Base-by-base conservation (phyloP, 257 asterid species). In the Fraxinus excelsior region DNA sequence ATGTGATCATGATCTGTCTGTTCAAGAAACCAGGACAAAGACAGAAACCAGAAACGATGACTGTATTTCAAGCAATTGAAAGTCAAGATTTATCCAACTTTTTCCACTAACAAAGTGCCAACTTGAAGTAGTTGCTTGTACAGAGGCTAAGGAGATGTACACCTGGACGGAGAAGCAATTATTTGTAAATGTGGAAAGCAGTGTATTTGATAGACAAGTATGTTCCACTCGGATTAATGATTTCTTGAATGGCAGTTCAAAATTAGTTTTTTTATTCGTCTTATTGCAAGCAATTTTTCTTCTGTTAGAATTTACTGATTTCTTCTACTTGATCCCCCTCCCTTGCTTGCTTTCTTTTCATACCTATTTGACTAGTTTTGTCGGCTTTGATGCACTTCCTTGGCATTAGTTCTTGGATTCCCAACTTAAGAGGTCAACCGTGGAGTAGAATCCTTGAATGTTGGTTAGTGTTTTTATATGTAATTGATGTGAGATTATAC, bases 121-220 rank as follows among this genome's bases (percentile, higher is more conserved):
- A 42, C 4, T 42, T 42, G 16, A 42, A 42, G 4, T 42, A 42
- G 49, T 10, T 42, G 4, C 49, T 82, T 73, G 76, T 80, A 75
- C 34, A 42, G 77, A n/a, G 49, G 49, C 16, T 18, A 2, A 42
- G 16, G 49, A 42, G 49, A 9, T 77, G 78, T 25, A 74, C 66
- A 70, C 79, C 35, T 85, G 56, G n/a, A 81, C 69, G 13, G 80
- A 46, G 72, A 72, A 34, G 37, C 72, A 53, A 44, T 51, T 35
- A 7, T 60, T 71, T 73, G 82, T 78, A 29, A 64, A 71, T 11
- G 29, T 74, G 82, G 64, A 67, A 74, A 66, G 34, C 38, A 70
- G 26, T 73, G 71, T 34, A 31, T 19, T 70, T 46, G 4, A 5
- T 70, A 46, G 4, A 5, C 9, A 35, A 42, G 78, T n/a, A 46